A percentile compares a stretch with the other conserved stretches of the same genome.
phyloP scores from a whole-genome alignment of 257 asterid genomes.

The Gardenia jasminoides region DNA sequence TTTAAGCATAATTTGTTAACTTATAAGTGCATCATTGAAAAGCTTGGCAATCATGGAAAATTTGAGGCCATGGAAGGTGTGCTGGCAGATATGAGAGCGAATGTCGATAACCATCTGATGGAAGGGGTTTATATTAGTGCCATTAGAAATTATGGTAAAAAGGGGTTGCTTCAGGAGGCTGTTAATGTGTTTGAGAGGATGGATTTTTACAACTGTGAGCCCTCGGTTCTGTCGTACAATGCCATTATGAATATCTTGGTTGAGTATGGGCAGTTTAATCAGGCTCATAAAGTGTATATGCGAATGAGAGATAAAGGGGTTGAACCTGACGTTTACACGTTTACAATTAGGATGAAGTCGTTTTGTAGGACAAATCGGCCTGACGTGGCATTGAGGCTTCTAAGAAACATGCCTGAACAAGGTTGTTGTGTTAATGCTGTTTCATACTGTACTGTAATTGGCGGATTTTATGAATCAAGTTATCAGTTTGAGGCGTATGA shows the following conservation, averaged over 20 bases:
- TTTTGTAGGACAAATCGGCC: slow-evolving; percentile 83
- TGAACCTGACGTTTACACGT: slow-evolving; percentile 73
- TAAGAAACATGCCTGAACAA: slow-evolving; percentile 76
- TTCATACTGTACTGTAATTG: slow-evolving; percentile 67
- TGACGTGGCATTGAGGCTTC: slow-evolving; percentile 77
- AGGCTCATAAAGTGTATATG: slow-evolving; percentile 91
- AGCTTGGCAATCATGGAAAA: slow-evolving; percentile 67
- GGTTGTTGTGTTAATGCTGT: slow-evolving; percentile 72
- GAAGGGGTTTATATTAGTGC: slow-evolving; percentile 76
- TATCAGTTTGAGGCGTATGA: slow-evolving; percentile 45
- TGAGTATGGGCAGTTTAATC: slow-evolving; percentile 63
- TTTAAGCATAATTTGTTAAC: slow-evolving; percentile 66
- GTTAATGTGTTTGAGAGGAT: slow-evolving; percentile 83
- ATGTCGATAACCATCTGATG: slow-evolving; percentile 46
- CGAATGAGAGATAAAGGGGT: slow-evolving; percentile 71
- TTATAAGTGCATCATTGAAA: slow-evolving; percentile 70
- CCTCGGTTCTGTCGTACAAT: slow-evolving; percentile 62
- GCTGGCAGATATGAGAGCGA: slow-evolving; percentile 60
- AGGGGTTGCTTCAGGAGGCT: slow-evolving; percentile 67
- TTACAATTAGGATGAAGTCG: slow-evolving; percentile 78
- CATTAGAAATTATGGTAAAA: slow-evolving; percentile 76
- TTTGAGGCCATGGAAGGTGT: slow-evolving; percentile 78
- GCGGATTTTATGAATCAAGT: slow-evolving; percentile 73
- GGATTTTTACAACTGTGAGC: slow-evolving; percentile 86
- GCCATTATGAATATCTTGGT: slow-evolving; percentile 82